phyloP scores from a whole-genome alignment of 2,329 filamentous ascomycete genomes.

The Xylaria sp. region DNA sequence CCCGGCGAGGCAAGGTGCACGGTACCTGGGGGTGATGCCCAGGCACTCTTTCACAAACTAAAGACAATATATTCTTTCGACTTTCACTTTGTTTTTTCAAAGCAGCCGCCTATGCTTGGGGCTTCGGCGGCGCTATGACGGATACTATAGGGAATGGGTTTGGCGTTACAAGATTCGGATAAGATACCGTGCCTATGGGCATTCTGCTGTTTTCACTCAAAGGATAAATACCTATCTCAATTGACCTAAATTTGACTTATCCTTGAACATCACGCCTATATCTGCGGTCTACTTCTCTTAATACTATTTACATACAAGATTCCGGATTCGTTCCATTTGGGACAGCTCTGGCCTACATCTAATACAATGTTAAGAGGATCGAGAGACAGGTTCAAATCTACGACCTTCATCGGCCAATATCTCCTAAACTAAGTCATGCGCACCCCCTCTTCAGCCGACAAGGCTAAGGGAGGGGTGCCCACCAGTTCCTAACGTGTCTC shows the following conservation, averaged over 20 bases:
- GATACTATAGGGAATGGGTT: constrained; percentile 23
- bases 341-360: constrained; percentile 19
- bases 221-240: constrained; percentile 11
- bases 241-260: not conserved
- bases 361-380: constrained; percentile 14
- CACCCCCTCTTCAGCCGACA: constrained; percentile 18
- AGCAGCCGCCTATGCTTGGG: constrained; percentile 3
- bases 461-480: constrained; percentile 9
- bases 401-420: constrained; percentile 1
- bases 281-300: not conserved
- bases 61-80: not conserved
- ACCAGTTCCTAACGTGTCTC: constrained; percentile 14
- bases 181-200: constrained; percentile 34
- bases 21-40: constrained; percentile 61
- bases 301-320: not conserved
- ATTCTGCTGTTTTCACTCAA: constrained; percentile 24
- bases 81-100: constrained; percentile 8
- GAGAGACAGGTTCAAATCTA: constrained; percentile 12
- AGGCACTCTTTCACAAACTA: constrained; percentile 16
- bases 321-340: no score
- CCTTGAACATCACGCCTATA: not conserved
- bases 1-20: constrained; percentile 60
- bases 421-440: constrained; percentile 1
- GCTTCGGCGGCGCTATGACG: constrained; percentile 9
- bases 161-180: constrained; percentile 31